Evolutionary conservation across 345 rosid species (phyloP).

Genomic region (Murraya koenigii): DNA sequence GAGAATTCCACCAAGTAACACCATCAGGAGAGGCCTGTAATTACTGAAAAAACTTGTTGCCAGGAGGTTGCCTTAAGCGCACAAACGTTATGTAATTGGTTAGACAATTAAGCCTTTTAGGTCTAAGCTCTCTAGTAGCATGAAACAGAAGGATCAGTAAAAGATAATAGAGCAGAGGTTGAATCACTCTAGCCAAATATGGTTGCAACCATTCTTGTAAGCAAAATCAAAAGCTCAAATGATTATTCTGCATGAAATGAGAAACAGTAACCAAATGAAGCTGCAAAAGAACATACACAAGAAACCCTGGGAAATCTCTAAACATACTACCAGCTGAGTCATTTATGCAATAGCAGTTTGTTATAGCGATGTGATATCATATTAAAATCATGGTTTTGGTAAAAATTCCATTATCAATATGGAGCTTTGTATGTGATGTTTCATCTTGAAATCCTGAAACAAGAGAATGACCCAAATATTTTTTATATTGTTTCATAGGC

Average conservation of each 20-base stretch:
- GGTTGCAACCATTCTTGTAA: neutral
- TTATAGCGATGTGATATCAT: neutral
- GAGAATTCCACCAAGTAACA: neutral
- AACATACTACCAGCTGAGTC: neutral
- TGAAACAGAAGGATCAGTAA: neutral
- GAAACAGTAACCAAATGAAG: neutral
- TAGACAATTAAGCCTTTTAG: neutral
- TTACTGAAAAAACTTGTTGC: neutral
- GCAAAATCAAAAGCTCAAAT: neutral
- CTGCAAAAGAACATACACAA: neutral
- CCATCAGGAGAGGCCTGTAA: neutral
- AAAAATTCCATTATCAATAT: neutral
- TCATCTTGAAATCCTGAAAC: neutral
- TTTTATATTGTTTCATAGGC: neutral
- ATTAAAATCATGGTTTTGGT: neutral
- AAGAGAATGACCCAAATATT: neutral
- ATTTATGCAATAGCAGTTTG: neutral
- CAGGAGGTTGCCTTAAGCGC: neutral
- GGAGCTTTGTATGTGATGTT: neutral
- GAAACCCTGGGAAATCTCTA: neutral
- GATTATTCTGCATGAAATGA: neutral
- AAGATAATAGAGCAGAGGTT: neutral
- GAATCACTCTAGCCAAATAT: neutral
- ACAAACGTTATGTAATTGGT: neutral
- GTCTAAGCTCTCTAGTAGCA: neutral